These are phyloP conservation scores for Suillus variegatus DNA, from an alignment of 768 basidiomycete genomes.

Conservation along the genomic window DNA sequence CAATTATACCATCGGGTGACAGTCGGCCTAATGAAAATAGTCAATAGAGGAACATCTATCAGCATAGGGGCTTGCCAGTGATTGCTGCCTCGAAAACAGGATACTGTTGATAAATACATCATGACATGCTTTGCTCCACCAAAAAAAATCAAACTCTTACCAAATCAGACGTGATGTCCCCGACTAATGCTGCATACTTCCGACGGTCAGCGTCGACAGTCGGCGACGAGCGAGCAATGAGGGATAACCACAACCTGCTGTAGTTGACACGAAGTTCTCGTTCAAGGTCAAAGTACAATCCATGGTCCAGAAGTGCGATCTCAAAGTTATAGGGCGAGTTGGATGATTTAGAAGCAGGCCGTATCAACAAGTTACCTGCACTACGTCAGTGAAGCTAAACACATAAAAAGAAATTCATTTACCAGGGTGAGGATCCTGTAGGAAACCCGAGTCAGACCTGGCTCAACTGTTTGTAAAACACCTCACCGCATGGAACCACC, in stretches of 20 bases:
- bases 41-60: background rate
- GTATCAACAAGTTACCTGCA: constrained; percentile 86
- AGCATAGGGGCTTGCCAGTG: constrained; percentile 50
- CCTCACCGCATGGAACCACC: constrained; percentile 83
- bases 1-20: constrained; percentile 65
- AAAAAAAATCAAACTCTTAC: constrained; percentile 42
- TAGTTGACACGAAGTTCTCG: constrained; percentile 79
- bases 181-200: constrained; percentile 89
- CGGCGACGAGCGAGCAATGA: constrained; percentile 74
- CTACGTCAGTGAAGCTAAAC: constrained; percentile 6
- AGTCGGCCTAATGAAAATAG: constrained; percentile 50
- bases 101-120: constrained; percentile 52
- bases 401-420: constrained; percentile 15
- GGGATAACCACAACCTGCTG: constrained; percentile 86
- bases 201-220: constrained; percentile 65
- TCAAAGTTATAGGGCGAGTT: constrained; percentile 94
- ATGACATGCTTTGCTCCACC: constrained; percentile 1
- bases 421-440: constrained; percentile 87
- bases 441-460: constrained; percentile 1
- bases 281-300: constrained; percentile 90
- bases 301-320: constrained; percentile 92
- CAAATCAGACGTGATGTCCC: constrained; percentile 85
- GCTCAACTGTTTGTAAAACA: background rate
- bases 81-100: constrained; percentile 94
- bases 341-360: constrained; percentile 62